phyloP scores from a whole-genome alignment of 192 early-diverging fungal species.

The Entomortierella chlamydospora region DNA sequence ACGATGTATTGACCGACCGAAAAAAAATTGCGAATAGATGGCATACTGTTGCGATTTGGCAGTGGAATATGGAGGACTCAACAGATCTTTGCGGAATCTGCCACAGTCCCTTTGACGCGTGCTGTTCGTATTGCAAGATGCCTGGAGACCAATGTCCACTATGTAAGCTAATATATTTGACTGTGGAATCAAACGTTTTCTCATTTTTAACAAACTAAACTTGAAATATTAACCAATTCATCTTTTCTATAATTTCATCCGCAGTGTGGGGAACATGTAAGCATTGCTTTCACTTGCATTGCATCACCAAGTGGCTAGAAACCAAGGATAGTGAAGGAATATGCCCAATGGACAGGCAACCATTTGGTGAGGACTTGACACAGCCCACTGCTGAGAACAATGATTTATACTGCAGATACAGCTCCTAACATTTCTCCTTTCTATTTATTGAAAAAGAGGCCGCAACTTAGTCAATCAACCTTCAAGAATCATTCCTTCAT shows the following conservation, averaged over 20 bases:
- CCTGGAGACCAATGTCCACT: constrained; percentile 90
- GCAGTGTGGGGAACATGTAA: constrained; percentile 90
- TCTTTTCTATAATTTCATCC: not conserved
- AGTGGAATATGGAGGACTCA: constrained; percentile 83
- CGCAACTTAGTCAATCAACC: constrained; percentile 5
- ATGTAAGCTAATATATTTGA: constrained; percentile 58
- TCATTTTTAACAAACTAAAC: not conserved
- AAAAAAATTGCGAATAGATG: constrained; percentile 58
- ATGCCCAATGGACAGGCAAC: constrained; percentile 91
- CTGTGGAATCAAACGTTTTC: too few species aligned
- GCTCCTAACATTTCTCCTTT: not conserved
- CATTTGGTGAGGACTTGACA: too few species aligned
- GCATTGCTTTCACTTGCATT: constrained; percentile 97
- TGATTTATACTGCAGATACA: not conserved
- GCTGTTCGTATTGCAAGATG: constrained; percentile 86
- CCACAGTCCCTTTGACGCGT: constrained; percentile 84
- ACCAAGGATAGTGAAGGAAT: constrained; percentile 76
- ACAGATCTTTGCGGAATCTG: constrained; percentile 96
- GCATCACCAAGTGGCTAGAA: constrained; percentile 84
- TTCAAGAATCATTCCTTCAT: not conserved
- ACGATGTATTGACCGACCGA: not conserved
- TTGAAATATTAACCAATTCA: not conserved
- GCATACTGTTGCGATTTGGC: constrained; percentile 89
- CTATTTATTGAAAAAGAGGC: constrained; percentile 11
- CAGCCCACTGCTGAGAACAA: too few species aligned